These are phyloP conservation scores for Leishmania mexicana DNA, from an alignment of 208 protist species.

Conservation along the genomic window DNA sequence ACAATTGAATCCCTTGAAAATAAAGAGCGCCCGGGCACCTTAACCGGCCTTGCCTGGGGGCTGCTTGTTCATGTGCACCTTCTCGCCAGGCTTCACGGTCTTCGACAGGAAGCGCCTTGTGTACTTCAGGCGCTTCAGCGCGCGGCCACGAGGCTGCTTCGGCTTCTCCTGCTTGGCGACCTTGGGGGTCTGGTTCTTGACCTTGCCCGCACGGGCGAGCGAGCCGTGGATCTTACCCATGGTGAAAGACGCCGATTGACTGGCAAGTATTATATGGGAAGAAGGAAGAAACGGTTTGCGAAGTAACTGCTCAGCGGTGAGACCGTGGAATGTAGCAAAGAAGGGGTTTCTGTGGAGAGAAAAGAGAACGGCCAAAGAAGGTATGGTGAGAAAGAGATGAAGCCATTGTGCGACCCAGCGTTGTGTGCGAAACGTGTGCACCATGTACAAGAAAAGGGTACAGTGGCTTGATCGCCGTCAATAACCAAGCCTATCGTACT, in stretches of 20 bases:
- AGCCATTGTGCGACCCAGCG: background rate
- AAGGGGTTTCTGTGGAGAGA: conserved; percentile 18
- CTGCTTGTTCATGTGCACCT: conserved; percentile 94
- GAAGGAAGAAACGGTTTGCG: conserved; percentile 9
- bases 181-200: conserved; percentile 98
- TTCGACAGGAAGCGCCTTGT: conserved; percentile 96
- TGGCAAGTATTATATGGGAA: background rate
- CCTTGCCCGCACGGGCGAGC: conserved; percentile 98
- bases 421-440: background rate
- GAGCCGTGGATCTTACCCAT: conserved; percentile 99
- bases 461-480: background rate
- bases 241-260: conserved; percentile 17
- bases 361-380: conserved; percentile 92
- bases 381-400: conserved; percentile 68
- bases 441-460: background rate
- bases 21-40: conserved; percentile 21
- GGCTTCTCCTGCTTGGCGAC: conserved; percentile 96
- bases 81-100: conserved; percentile 93
- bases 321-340: conserved; percentile 3
- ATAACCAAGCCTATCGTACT: background rate
- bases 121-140: conserved; percentile 98
- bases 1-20: conserved; percentile 3
- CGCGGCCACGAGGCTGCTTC: conserved; percentile 94
- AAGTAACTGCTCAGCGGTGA: background rate
- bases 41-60: conserved; percentile 89